Evolutionary conservation across 768 basidiomycete genomes (phyloP), one percentile per base, ranked within the genome.

Genomic region (Russula sp.): DNA sequence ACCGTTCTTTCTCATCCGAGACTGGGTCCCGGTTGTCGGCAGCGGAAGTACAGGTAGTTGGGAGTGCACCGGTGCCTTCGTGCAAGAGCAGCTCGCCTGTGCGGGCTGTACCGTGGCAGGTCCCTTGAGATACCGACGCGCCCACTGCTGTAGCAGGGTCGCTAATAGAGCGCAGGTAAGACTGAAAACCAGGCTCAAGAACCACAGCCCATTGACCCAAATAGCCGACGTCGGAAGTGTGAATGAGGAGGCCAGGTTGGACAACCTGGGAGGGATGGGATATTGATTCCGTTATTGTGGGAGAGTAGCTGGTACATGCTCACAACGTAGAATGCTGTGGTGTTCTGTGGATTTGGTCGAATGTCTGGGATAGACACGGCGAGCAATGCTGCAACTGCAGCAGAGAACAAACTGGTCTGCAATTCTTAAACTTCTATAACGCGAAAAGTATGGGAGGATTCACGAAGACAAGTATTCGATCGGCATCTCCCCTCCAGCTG

Each of bases 201-300:
- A 57, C 56, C 56, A 57, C 8, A 57, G 44, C 11, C 34, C 16
- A 45, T 57, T 57, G 44, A 48, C 45, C 56, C 31, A 48, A 40
- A 78, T 63, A 1, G 76, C 66, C 13, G 75, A 73, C 3, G 61
- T 59, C 16, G 74, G 72, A 1, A 70, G 61, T 7, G 34, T 34
- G 63, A 69, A 67, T 2, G 68, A 40, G 6, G 57, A 31, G 14
- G 63, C 27, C 8, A 57, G 53, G 32, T 61, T 18, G 14, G 57
- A 6, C 35, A 61, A n/a, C 2, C 27, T 6, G 7, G 34, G 11
- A 9, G 62, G 57, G 44, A 62, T 56, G 13, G 57, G 10, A 47
- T 32, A 6, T 47, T 49, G 44, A 13, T 13, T 40, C 11, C 4
- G 39, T 13, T 40, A 0, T 10, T 13, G 39, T 40, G 9, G 39